Conservation (phyloP, 1,284 basidiomycete species). For the Cutaneotrichosporon curvatum region DNA sequence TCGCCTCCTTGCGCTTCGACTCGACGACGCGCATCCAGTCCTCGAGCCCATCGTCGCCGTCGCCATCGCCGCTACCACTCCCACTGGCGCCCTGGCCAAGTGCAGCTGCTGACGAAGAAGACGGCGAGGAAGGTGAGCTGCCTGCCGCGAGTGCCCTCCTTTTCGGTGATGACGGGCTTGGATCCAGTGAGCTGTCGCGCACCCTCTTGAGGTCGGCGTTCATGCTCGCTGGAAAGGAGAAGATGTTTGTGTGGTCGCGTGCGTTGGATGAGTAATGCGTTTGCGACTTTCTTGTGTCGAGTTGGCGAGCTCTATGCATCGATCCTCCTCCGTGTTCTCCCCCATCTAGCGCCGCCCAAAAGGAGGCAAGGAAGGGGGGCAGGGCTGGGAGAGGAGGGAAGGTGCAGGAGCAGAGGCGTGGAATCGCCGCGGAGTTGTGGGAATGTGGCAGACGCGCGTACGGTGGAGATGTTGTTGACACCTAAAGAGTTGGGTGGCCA, state of each 20-base stretch:
- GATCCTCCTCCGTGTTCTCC: no score
- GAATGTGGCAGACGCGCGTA: neutral
- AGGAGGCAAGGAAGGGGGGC: neutral
- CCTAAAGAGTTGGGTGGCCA: no score
- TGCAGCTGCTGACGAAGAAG: slow-evolving; percentile 7
- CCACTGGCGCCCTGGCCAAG: neutral
- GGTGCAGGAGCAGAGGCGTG: neutral
- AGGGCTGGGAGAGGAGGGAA: neutral
- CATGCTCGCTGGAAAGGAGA: slow-evolving; percentile 20
- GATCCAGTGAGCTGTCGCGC: slow-evolving; percentile 34
- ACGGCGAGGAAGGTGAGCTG: slow-evolving; percentile 8
- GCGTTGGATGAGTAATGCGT: slow-evolving; percentile 2
- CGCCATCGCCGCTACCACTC: neutral
- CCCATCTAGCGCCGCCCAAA: no score
- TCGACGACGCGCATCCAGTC: slow-evolving; percentile 42
- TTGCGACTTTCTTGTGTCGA: neutral
- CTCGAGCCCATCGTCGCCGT: slow-evolving; percentile 31
- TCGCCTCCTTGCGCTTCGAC: slow-evolving; percentile 79
- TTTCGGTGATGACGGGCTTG: slow-evolving; percentile 28
- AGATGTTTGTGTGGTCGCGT: neutral
- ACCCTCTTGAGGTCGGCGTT: slow-evolving; percentile 45
- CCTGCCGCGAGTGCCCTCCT: slow-evolving; percentile 20
- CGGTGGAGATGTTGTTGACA: neutral
- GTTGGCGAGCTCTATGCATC: no score
- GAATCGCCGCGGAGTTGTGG: no score